These are phyloP conservation scores for Eurotiales sp. DNA, from an alignment of 2,329 filamentous ascomycete species.

Conservation along the genomic window DNA sequence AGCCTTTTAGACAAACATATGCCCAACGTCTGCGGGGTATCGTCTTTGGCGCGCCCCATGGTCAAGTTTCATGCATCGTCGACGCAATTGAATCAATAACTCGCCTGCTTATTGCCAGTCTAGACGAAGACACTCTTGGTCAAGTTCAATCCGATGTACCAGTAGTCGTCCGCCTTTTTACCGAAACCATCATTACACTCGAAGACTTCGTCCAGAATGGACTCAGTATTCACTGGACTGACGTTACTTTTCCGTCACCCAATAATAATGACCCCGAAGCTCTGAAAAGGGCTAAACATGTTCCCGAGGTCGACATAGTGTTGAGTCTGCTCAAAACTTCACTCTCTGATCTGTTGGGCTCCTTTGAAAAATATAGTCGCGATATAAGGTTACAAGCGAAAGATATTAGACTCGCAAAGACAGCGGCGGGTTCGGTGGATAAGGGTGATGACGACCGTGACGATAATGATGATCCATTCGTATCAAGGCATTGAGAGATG, in stretches of 20 bases:
- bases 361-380: constrained; percentile 70
- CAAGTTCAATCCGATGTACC: constrained; percentile 82
- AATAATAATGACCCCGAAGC: constrained; percentile 23
- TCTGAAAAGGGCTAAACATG: constrained; percentile 34
- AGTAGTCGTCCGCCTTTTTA: constrained; percentile 68
- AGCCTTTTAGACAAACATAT: constrained; percentile 68
- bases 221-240: constrained; percentile 70
- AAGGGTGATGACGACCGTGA: constrained; percentile 3
- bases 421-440: constrained; percentile 4
- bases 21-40: constrained; percentile 61
- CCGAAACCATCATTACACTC: constrained; percentile 63
- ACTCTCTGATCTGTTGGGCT: constrained; percentile 61
- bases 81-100: constrained; percentile 69
- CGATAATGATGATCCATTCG: constrained; percentile 10
- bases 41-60: constrained; percentile 70
- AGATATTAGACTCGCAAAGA: constrained; percentile 57
- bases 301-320: constrained; percentile 68
- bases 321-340: constrained; percentile 61
- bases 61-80: constrained; percentile 63
- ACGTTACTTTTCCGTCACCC: constrained; percentile 55
- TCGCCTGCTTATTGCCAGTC: constrained; percentile 66
- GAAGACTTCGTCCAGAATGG: constrained; percentile 59
- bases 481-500: background rate
- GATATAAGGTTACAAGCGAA: constrained; percentile 66
- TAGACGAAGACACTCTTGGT: constrained; percentile 78